These are phyloP conservation scores for Allium sativum DNA, from an alignment of 106 monocot species.

Conservation along the genomic window DNA sequence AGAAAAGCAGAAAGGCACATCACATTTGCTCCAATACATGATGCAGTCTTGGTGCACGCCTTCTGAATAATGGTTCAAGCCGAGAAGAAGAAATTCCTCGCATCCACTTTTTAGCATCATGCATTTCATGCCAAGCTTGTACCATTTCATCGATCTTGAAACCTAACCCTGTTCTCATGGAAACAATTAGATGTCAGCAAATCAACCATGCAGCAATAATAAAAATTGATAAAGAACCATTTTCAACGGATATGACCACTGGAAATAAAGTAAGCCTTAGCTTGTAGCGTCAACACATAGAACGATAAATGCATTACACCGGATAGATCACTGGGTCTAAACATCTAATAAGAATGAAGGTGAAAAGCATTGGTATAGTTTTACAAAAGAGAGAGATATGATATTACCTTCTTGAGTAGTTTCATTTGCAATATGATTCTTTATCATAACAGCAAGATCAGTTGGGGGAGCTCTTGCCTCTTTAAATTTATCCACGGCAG, in stretches of 20 bases:
- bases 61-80: constrained; percentile 67
- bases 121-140: constrained; percentile 96
- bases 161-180: constrained; percentile 34
- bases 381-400: no score
- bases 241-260: no score
- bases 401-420: constrained; percentile 69
- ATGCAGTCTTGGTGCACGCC: constrained; percentile 62
- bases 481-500: constrained; percentile 79
- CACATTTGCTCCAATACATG: constrained; percentile 50
- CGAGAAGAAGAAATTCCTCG: constrained; percentile 51
- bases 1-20: not conserved
- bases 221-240: no score
- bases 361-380: no score
- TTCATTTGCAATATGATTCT: constrained; percentile 78
- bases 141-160: constrained; percentile 94
- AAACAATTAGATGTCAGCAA: no score
- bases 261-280: no score
- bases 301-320: no score
- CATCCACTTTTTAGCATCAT: constrained; percentile 85
- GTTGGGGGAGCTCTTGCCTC: constrained; percentile 58
- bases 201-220: no score
- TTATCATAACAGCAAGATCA: constrained; percentile 82
- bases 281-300: no score
- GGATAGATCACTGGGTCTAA: no score
- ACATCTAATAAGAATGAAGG: no score